Conservation (phyloP, 2,329 filamentous ascomycete genomes). For the Epicoccum sorghinum region DNA sequence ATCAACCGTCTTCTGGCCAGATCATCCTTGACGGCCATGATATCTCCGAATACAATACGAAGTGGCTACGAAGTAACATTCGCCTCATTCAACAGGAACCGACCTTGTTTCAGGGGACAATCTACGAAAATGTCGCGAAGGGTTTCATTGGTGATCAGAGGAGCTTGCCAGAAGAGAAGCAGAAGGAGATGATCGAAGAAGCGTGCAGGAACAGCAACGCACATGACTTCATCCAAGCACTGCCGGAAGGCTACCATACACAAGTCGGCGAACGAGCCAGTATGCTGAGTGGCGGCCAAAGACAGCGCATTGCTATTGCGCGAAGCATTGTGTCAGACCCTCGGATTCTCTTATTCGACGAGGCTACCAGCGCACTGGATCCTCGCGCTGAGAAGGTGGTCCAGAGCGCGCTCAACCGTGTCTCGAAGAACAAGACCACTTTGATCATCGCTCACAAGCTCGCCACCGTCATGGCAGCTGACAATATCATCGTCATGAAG, state of each 20-base stretch:
- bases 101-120: slow-evolving; percentile 84
- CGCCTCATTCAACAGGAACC: slow-evolving; percentile 91
- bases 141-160: slow-evolving; percentile 72
- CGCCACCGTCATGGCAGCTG: slow-evolving; percentile 47
- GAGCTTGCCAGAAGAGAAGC: slow-evolving; percentile 41
- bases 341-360: slow-evolving; percentile 19
- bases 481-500: slow-evolving; percentile 50
- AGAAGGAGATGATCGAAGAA: slow-evolving; percentile 6
- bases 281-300: slow-evolving; percentile 71
- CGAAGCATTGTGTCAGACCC: slow-evolving; percentile 32
- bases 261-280: slow-evolving; percentile 78
- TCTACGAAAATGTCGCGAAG: slow-evolving; percentile 83
- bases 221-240: slow-evolving; percentile 80
- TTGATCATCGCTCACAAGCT: slow-evolving; percentile 52
- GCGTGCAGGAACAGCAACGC: slow-evolving; percentile 71
- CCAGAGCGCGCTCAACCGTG: slow-evolving; percentile 3
- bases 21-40: slow-evolving; percentile 54
- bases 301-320: slow-evolving; percentile 73
- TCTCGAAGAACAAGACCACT: slow-evolving; percentile 41
- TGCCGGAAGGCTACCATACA: slow-evolving; percentile 77
- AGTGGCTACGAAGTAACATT: slow-evolving; percentile 89
- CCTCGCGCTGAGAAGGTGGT: slow-evolving; percentile 40
- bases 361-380: slow-evolving; percentile 13
- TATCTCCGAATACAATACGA: slow-evolving; percentile 77
- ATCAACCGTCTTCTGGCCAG: slow-evolving; percentile 62